A percentile compares a stretch with the other conserved stretches of the same genome.
phyloP scores from a whole-genome alignment of 305 asterid genomes.

The Fraxinus sp. region DNA sequence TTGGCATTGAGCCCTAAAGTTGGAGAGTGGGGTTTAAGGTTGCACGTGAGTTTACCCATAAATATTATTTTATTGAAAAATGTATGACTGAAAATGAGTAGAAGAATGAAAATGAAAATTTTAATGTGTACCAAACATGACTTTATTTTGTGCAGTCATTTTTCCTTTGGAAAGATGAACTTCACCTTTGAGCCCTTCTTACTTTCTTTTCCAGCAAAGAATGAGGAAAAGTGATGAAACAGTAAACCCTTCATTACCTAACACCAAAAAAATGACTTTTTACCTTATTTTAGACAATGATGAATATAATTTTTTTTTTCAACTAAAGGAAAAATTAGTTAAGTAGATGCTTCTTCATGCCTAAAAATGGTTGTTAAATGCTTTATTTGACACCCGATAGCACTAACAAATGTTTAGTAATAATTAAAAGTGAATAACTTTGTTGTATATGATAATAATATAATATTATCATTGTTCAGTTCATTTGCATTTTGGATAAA shows the following conservation, averaged over 20 bases:
- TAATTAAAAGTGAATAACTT: background rate
- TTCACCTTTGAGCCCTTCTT: slow-evolving; percentile 12
- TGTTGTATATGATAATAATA: background rate
- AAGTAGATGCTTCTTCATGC: background rate
- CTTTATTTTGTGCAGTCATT: background rate
- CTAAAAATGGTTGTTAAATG: background rate
- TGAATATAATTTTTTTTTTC: background rate
- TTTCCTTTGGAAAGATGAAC: background rate
- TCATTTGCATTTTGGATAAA: background rate
- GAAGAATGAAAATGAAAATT: no score
- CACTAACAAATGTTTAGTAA: background rate
- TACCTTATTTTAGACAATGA: background rate
- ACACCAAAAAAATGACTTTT: background rate
- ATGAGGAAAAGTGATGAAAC: slow-evolving; percentile 8
- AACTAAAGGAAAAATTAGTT: background rate
- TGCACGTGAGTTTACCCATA: background rate
- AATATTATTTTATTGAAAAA: background rate
- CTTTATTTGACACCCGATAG: background rate
- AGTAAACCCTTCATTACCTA: slow-evolving; percentile 5
- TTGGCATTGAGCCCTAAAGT: background rate
- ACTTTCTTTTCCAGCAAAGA: slow-evolving; percentile 4
- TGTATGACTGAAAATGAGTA: no score
- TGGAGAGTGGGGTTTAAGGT: background rate
- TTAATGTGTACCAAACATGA: no score
- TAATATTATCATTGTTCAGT: background rate